phyloP scores from a whole-genome alignment of 2,329 filamentous ascomycete genomes.

The Ambrosiella cleistominuta region DNA sequence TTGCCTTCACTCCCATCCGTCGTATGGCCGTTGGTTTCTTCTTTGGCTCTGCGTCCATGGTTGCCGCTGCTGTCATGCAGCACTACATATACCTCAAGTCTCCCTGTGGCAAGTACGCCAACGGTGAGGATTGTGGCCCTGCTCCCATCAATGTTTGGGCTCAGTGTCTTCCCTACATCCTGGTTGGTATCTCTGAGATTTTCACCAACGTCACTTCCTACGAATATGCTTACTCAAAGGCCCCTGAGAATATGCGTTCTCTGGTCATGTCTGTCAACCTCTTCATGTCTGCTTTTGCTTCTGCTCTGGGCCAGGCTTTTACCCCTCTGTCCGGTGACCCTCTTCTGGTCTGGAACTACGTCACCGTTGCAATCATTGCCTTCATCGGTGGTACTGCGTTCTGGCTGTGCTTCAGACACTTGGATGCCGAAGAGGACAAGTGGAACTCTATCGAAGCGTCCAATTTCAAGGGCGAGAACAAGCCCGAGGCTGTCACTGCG shows the following conservation, averaged over 20 bases:
- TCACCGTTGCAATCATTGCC: conserved; percentile 41
- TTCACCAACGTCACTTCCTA: conserved; percentile 42
- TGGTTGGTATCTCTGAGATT: conserved; percentile 35
- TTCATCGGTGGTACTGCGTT: conserved; percentile 45
- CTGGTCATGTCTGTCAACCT: conserved; percentile 54
- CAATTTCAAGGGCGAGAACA: conserved; percentile 24
- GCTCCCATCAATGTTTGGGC: conserved; percentile 49
- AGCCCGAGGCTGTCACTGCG: conserved; percentile 19
- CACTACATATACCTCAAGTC: conserved; percentile 47
- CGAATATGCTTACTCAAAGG: conserved; percentile 64
- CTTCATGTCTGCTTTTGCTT: conserved; percentile 52
- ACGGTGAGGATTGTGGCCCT: conserved; percentile 31
- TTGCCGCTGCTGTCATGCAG: conserved; percentile 38
- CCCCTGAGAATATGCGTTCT: conserved; percentile 63
- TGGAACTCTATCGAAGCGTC: conserved; percentile 43
- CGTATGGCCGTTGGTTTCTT: conserved; percentile 56
- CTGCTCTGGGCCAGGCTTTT: conserved; percentile 53
- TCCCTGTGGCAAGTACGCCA: conserved; percentile 40
- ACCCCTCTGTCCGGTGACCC: conserved; percentile 45
- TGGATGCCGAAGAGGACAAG: conserved; percentile 50
- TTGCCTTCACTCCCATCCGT: conserved; percentile 59
- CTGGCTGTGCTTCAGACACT: conserved; percentile 48
- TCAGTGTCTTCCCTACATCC: conserved; percentile 33
- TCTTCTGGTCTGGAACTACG: conserved; percentile 56
- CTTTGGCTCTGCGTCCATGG: conserved; percentile 43